Evolutionary conservation across 164 flowering plant species (phyloP).

Genomic region (Aristolochia contorta): DNA sequence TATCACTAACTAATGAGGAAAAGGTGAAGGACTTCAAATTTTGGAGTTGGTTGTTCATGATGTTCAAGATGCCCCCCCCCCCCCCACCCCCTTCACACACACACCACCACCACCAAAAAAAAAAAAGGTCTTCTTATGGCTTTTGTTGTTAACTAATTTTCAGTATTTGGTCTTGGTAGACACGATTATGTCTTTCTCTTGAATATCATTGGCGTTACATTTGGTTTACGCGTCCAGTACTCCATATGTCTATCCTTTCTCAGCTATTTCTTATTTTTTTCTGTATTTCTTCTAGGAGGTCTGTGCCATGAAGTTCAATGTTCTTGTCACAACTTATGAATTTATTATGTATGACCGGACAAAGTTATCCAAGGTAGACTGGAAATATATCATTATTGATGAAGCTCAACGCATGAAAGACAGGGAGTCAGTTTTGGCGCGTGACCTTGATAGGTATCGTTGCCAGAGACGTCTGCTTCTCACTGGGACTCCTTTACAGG

Average conservation of each 20-base stretch:
- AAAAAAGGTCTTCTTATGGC: too few species aligned
- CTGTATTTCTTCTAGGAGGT: conserved; percentile 57
- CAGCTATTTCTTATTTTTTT: conserved; percentile 6
- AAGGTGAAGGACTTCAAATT: too few species aligned
- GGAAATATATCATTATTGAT: conserved; percentile 98
- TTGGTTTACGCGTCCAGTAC: not conserved
- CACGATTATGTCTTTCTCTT: too few species aligned
- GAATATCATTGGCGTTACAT: too few species aligned
- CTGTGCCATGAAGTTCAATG: conserved; percentile 87
- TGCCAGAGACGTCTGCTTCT: conserved; percentile 93
- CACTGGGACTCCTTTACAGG: conserved; percentile 98
- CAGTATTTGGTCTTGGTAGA: too few species aligned
- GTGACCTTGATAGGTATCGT: conserved; percentile 97
- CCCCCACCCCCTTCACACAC: too few species aligned
- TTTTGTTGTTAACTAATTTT: too few species aligned
- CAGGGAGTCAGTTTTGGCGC: conserved; percentile 94
- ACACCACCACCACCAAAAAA: too few species aligned
- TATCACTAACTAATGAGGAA: too few species aligned
- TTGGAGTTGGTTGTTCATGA: too few species aligned
- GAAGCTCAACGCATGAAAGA: conserved; percentile 99
- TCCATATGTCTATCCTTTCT: not conserved
- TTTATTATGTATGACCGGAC: conserved; percentile 96
- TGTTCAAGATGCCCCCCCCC: too few species aligned
- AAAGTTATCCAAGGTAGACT: conserved; percentile 89
- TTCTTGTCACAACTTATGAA: conserved; percentile 97